phyloP scores from a whole-genome alignment of 2,329 filamentous ascomycete genomes.

The Trichoderma guizhouense region DNA sequence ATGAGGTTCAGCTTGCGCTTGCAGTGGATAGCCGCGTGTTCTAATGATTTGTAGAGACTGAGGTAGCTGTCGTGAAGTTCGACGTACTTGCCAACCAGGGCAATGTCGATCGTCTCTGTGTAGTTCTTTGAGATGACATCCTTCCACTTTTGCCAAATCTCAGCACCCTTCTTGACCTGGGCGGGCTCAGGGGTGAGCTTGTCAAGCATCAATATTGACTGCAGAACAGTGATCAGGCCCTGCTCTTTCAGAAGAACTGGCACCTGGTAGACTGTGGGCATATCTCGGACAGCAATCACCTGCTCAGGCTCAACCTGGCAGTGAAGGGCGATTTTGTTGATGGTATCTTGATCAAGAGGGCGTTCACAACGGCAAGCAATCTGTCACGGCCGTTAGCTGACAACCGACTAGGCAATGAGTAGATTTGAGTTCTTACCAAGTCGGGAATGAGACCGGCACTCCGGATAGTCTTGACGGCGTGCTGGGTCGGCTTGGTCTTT shows the following conservation, averaged over 20 bases:
- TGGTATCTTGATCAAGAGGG: slow-evolving; percentile 67
- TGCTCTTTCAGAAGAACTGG: slow-evolving; percentile 87
- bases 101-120: slow-evolving; percentile 69
- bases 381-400: slow-evolving; percentile 37
- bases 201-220: slow-evolving; percentile 62
- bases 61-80: slow-evolving; percentile 82
- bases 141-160: slow-evolving; percentile 79
- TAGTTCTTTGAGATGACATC: slow-evolving; percentile 63
- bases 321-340: slow-evolving; percentile 83
- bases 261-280: slow-evolving; percentile 89
- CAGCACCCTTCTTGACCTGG: slow-evolving; percentile 59
- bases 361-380: slow-evolving; percentile 90
- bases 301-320: slow-evolving; percentile 85
- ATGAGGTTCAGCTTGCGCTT: slow-evolving; percentile 73
- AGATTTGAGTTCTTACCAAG: slow-evolving; percentile 46
- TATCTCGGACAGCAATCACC: slow-evolving; percentile 85
- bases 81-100: slow-evolving; percentile 89
- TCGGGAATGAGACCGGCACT: slow-evolving; percentile 73
- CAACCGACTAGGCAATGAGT: not conserved
- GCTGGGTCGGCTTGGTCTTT: slow-evolving; percentile 97
- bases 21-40: slow-evolving; percentile 89
- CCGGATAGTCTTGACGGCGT: slow-evolving; percentile 79
- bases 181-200: slow-evolving; percentile 48
- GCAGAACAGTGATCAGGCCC: slow-evolving; percentile 66
- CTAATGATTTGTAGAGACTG: slow-evolving; percentile 76